A percentile compares a stretch with the other conserved stretches of the same genome.
phyloP scores from a whole-genome alignment of 352 stramenopile genomes.

The Pythium guiyangense region DNA sequence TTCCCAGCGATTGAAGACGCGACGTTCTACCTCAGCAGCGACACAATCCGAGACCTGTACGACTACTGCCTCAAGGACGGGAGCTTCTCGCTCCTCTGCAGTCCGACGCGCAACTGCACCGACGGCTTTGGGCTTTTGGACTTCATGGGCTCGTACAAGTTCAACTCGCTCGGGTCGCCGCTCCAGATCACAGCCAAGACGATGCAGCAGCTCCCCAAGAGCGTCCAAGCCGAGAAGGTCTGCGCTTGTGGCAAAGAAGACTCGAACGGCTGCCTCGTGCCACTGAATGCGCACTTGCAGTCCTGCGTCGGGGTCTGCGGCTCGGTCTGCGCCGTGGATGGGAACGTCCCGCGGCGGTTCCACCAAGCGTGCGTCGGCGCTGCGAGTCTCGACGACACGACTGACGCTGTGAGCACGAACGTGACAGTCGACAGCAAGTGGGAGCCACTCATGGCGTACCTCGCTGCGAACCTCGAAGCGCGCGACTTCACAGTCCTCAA shows the following conservation, averaged over 20 bases:
- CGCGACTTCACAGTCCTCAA: slow-evolving; percentile 48
- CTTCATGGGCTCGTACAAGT: slow-evolving; percentile 64
- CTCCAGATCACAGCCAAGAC: slow-evolving; percentile 70
- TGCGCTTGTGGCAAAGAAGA: slow-evolving; percentile 34
- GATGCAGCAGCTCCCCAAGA: slow-evolving; percentile 37
- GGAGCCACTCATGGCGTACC: slow-evolving; percentile 27
- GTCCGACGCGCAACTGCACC: slow-evolving; percentile 44
- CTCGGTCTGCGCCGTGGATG: slow-evolving; percentile 43
- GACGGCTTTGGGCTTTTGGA: slow-evolving; percentile 44
- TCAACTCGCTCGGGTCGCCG: slow-evolving; percentile 55
- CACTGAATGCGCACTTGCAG: slow-evolving; percentile 37
- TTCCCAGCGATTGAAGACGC: slow-evolving; percentile 67
- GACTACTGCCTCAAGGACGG: slow-evolving; percentile 62
- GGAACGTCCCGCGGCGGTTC: slow-evolving; percentile 31
- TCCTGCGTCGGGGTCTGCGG: slow-evolving; percentile 59
- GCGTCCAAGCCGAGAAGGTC: slow-evolving; percentile 38
- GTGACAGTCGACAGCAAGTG: slow-evolving; percentile 24
- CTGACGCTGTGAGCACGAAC: slow-evolving; percentile 6
- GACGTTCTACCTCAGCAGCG: slow-evolving; percentile 62
- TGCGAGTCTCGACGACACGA: slow-evolving; percentile 8
- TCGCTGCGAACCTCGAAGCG: slow-evolving; percentile 32
- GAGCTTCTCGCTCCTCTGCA: slow-evolving; percentile 46
- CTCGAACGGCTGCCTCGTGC: slow-evolving; percentile 37
- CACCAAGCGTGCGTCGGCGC: slow-evolving; percentile 32
- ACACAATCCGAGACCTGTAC: slow-evolving; percentile 68